Conservation (phyloP, 2,329 filamentous ascomycete species). For the Alternaria conjuncta region DNA sequence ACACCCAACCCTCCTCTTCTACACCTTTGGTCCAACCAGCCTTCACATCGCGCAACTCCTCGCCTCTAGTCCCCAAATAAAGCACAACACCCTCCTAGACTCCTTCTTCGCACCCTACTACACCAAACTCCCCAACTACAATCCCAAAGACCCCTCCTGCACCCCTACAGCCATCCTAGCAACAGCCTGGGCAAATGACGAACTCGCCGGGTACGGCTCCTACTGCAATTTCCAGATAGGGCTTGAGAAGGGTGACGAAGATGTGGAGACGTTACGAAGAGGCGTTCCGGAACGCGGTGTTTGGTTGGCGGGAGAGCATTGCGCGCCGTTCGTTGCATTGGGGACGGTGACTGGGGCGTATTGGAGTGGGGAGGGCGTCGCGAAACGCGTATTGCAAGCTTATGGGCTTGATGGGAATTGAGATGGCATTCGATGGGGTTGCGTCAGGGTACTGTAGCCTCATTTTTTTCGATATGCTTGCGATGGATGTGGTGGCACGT, state of each 20-base stretch:
- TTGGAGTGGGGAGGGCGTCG: conserved; percentile 13
- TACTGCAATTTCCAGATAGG: conserved; percentile 88
- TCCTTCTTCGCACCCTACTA: conserved; percentile 79
- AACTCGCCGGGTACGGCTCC: conserved; percentile 79
- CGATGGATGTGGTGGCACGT: neutral
- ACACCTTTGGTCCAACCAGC: conserved; percentile 66
- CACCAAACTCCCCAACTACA: conserved; percentile 74
- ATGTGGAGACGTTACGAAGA: conserved; percentile 67
- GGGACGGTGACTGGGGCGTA: conserved; percentile 67
- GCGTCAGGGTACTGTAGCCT: neutral
- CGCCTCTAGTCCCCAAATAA: conserved; percentile 50
- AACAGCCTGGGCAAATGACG: conserved; percentile 80
- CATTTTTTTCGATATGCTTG: neutral
- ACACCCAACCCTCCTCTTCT: conserved; percentile 87
- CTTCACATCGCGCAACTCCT: conserved; percentile 39
- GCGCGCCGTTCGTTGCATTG: conserved; percentile 84
- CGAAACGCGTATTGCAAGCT: neutral
- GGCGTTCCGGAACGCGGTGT: conserved; percentile 69
- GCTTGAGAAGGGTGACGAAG: conserved; percentile 70
- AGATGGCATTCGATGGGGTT: neutral
- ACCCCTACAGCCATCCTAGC: conserved; percentile 68
- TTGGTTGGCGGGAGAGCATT: conserved; percentile 92
- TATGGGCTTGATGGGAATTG: neutral
- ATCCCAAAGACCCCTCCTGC: conserved; percentile 61
- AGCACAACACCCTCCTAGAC: conserved; percentile 59